phyloP scores from a whole-genome alignment of 805 yeast species.

The Cyberlindnera samutprakarnensis region DNA sequence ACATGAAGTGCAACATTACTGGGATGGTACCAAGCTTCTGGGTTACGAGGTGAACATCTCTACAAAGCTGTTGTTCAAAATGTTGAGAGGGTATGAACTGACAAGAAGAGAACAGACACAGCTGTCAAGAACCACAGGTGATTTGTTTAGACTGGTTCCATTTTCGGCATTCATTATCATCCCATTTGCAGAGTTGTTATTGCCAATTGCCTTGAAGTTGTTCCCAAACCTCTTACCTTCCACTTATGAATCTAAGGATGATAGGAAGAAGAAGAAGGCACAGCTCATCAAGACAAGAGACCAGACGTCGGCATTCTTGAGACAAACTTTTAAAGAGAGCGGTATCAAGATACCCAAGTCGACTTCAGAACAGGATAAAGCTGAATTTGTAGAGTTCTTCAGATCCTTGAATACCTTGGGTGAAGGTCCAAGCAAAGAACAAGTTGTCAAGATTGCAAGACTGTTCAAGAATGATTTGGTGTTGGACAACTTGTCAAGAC shows the following conservation, averaged over 20 bases:
- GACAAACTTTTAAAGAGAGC: slow-evolving; percentile 58
- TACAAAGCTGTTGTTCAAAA: slow-evolving; percentile 67
- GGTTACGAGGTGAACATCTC: slow-evolving; percentile 88
- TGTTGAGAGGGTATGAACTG: slow-evolving; percentile 85
- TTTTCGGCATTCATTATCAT: slow-evolving; percentile 83
- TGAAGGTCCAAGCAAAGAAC: slow-evolving; percentile 56
- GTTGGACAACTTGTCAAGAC: slow-evolving; percentile 84
- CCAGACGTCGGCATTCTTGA: slow-evolving; percentile 52
- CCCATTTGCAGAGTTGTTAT: slow-evolving; percentile 89
- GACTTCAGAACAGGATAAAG: slow-evolving; percentile 63
- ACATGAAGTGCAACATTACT: slow-evolving; percentile 84
- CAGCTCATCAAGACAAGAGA: slow-evolving; percentile 55
- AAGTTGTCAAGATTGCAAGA: slow-evolving; percentile 76
- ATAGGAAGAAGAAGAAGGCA: slow-evolving; percentile 50
- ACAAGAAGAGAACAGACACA: slow-evolving; percentile 88
- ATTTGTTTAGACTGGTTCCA: slow-evolving; percentile 83
- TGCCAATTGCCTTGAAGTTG: slow-evolving; percentile 84
- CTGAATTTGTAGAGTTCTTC: slow-evolving; percentile 74
- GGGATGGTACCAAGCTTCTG: slow-evolving; percentile 92
- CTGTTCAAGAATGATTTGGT: slow-evolving; percentile 90
- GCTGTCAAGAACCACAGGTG: slow-evolving; percentile 78
- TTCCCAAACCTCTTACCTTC: slow-evolving; percentile 94
- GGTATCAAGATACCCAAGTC: slow-evolving; percentile 63
- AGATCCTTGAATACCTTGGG: slow-evolving; percentile 58
- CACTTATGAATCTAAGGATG: slow-evolving; percentile 68